Conservation (phyloP, 2,329 filamentous ascomycete species). For the Didymella arachidicola region DNA sequence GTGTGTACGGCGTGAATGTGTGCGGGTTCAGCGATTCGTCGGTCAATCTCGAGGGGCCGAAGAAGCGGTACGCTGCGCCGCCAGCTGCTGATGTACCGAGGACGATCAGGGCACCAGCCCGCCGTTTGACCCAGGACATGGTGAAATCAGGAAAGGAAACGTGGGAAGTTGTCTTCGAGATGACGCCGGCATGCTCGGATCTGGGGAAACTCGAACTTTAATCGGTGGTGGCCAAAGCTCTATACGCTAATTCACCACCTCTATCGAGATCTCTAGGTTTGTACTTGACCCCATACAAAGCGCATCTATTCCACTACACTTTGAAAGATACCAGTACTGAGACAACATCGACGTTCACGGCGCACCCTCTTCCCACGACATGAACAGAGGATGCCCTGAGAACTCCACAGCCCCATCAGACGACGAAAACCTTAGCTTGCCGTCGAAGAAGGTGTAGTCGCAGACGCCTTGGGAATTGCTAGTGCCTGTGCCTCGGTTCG, state of each 20-base stretch:
- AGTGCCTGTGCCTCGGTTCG: neutral
- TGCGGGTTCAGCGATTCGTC: slow-evolving; percentile 61
- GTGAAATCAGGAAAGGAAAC: slow-evolving; percentile 4
- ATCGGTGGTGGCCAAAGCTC: slow-evolving; percentile 7
- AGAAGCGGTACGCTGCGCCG: slow-evolving; percentile 47
- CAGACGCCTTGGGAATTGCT: no score
- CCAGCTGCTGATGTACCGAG: slow-evolving; percentile 45
- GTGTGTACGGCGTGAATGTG: slow-evolving; percentile 71
- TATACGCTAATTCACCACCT: neutral
- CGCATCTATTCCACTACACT: no score
- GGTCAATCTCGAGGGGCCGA: slow-evolving; percentile 30
- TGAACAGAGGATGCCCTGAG: no score
- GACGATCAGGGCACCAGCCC: slow-evolving; percentile 41
- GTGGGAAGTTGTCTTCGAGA: neutral
- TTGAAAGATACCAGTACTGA: no score
- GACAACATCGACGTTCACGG: no score
- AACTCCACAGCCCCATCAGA: no score
- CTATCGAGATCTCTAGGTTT: neutral
- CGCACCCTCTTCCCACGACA: no score
- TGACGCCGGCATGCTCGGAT: slow-evolving; percentile 3
- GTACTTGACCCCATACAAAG: neutral
- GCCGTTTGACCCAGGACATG: slow-evolving; percentile 44
- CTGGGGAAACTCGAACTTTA: slow-evolving; percentile 9
- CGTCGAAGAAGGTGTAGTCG: no score
- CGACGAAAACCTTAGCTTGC: no score